phyloP scores from a whole-genome alignment of 1,139 yeast species.

The Zygosaccharomyces sapae region DNA sequence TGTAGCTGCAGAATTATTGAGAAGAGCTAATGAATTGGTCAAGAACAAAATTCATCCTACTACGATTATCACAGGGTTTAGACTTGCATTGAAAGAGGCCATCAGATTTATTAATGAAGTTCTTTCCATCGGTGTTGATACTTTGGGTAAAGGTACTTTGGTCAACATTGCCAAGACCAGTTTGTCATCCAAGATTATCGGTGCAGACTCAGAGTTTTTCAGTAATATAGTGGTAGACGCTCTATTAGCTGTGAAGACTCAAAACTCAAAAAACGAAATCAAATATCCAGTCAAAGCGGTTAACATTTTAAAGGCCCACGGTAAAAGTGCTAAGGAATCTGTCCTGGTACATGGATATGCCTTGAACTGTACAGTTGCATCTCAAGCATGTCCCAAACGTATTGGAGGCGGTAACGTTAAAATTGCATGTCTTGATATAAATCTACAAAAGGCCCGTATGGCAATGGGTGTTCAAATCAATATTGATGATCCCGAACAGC shows the following conservation, averaged over 20 bases:
- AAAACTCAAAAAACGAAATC: conserved; percentile 79
- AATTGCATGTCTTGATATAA: conserved; percentile 91
- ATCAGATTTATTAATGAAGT: conserved; percentile 83
- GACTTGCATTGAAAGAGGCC: conserved; percentile 91
- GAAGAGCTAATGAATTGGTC: conserved; percentile 91
- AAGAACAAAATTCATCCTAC: conserved; percentile 95
- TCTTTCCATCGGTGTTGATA: conserved; percentile 73
- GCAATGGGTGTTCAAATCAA: conserved; percentile 98
- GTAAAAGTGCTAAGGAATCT: conserved; percentile 86
- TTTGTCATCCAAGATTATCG: conserved; percentile 95
- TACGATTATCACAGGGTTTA: conserved; percentile 92
- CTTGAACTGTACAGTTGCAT: conserved; percentile 92
- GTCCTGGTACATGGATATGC: conserved; percentile 91
- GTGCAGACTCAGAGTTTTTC: conserved; percentile 91
- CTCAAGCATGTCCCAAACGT: conserved; percentile 89
- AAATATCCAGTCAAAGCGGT: conserved; percentile 98
- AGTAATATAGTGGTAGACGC: conserved; percentile 91
- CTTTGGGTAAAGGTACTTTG: conserved; percentile 76
- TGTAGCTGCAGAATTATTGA: conserved; percentile 86
- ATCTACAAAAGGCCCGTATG: conserved; percentile 94
- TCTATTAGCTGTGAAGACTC: conserved; percentile 89
- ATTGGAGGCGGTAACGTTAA: conserved; percentile 55
- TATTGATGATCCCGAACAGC: conserved; percentile 94
- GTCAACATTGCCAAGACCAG: conserved; percentile 92
- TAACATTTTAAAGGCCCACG: conserved; percentile 92